Base-by-base conservation (phyloP, 1,284 basidiomycete genomes). In the Ustilago nuda region DNA sequence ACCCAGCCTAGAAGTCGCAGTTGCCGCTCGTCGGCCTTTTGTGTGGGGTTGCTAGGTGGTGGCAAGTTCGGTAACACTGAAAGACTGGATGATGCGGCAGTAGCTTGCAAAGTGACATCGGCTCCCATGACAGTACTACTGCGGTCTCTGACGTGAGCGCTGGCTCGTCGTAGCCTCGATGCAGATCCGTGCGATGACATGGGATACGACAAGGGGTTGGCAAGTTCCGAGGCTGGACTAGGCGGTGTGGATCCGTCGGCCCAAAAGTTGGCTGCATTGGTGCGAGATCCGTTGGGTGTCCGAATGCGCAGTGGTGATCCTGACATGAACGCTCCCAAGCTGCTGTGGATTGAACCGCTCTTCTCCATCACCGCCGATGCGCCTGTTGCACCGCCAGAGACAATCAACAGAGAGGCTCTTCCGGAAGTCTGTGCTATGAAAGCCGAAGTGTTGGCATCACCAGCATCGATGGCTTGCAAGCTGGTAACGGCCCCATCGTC, bases 131-230 rank as follows among this genome's bases (percentile, higher is more conserved):
- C 37, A 1, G 59, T 48, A 39, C 67, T 59, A 61, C 67, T 77
- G 32, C 71, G 66, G 33, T 77, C 75, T 33, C 68, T 56, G n/a
- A 60, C 41, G 23, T 74, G 64, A 8, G 67, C 71, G 46, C 75
- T 77, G 27, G 67, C 51, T 5, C 71, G 66, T 41, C 75, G 62
- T 43, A 70, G 43, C 45, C 71, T 50, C 23, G 71, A 71, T 3
- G 67, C 67, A 43, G 66, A 71, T 2, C 75, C 71, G 36, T 77
- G 75, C 51, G 71, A 77, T 11, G 75, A 77, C 66, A 77, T 74
- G 3, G 75, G 75, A 35, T 77, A 77, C 23, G 71, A 60, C 36
- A 69, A 30, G 4, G 71, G 67, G 39, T 71, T 71, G 39, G 61
- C 54, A 5, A 71, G 50, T 43, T 77, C 75, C 15, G 71, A 45